These are phyloP conservation scores for Aspergillus hortae DNA, from an alignment of 2,329 filamentous ascomycete genomes.

Conservation along the genomic window DNA sequence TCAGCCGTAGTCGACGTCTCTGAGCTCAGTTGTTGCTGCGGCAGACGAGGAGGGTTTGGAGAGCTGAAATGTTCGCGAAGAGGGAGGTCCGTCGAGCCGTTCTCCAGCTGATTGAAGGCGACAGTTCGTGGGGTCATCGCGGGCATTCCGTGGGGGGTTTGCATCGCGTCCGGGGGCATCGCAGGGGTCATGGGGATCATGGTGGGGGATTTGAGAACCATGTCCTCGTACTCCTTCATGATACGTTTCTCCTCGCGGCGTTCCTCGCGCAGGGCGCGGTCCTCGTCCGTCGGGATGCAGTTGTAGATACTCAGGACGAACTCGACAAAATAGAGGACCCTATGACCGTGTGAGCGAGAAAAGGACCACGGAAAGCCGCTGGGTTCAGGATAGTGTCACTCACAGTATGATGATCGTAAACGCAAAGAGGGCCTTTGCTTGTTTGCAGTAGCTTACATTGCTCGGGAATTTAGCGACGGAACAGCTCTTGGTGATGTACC, in stretches of 20 bases:
- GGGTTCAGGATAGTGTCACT: conserved; percentile 21
- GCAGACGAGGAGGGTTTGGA: conserved; percentile 19
- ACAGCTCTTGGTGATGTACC: conserved; percentile 63
- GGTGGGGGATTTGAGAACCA: conserved; percentile 37
- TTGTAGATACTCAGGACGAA: conserved; percentile 48
- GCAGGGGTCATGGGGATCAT: conserved; percentile 31
- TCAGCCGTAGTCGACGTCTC: conserved; percentile 13
- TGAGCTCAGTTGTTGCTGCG: conserved; percentile 17
- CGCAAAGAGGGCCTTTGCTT: conserved; percentile 58
- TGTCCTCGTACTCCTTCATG: conserved; percentile 40
- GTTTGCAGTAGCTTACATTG: conserved; percentile 54
- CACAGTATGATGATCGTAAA: conserved; percentile 56
- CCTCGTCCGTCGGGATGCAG: conserved; percentile 41
- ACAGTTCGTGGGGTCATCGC: conserved; percentile 42
- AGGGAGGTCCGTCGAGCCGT: conserved; percentile 32
- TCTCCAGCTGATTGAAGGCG: conserved; percentile 39
- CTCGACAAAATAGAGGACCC: conserved; percentile 49
- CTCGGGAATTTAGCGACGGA: conserved; percentile 46
- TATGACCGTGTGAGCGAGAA: conserved; percentile 24
- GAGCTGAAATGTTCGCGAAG: conserved; percentile 32
- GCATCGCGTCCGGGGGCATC: conserved; percentile 20
- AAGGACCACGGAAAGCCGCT: not conserved
- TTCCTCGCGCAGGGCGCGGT: conserved; percentile 31
- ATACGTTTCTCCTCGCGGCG: conserved; percentile 34
- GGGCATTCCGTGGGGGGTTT: conserved; percentile 22